These are phyloP conservation scores for Ormosia semicastrata DNA, from an alignment of 306 rosid genomes.

Conservation along the genomic window DNA sequence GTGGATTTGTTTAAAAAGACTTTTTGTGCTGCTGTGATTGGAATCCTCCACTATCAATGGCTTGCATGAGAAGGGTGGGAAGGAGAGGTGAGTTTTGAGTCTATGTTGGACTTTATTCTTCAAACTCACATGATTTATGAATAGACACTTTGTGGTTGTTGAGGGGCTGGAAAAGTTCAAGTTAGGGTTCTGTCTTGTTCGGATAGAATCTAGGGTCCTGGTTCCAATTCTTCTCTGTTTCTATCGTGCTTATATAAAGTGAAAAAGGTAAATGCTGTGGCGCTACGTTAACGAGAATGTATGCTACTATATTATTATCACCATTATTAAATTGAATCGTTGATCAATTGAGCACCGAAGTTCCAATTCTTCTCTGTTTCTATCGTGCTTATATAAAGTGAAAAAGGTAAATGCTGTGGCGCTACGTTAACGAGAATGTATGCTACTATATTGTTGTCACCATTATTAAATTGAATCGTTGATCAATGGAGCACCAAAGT, in stretches of 20 bases:
- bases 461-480: not conserved
- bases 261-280: constrained; percentile 17
- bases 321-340: not conserved
- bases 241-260: constrained; percentile 11
- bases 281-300: constrained; percentile 6
- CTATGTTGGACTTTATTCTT: constrained; percentile 44
- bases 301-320: not conserved
- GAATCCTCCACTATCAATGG: constrained; percentile 70
- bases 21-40: constrained; percentile 21
- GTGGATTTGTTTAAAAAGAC: constrained; percentile 11
- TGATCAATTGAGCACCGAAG: not conserved
- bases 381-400: constrained; percentile 13
- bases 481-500: not conserved
- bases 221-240: constrained; percentile 7
- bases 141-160: constrained; percentile 11
- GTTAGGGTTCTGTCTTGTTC: constrained; percentile 16
- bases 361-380: constrained; percentile 4
- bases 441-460: not conserved
- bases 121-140: not conserved
- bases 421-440: constrained; percentile 1
- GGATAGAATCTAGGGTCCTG: not conserved
- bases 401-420: constrained; percentile 17
- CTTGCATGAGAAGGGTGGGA: constrained; percentile 40
- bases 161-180: not conserved
- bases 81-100: constrained; percentile 38